Evolutionary conservation across 1,139 yeast genomes (phyloP).

Genomic region (Candida glucosophila): DNA sequence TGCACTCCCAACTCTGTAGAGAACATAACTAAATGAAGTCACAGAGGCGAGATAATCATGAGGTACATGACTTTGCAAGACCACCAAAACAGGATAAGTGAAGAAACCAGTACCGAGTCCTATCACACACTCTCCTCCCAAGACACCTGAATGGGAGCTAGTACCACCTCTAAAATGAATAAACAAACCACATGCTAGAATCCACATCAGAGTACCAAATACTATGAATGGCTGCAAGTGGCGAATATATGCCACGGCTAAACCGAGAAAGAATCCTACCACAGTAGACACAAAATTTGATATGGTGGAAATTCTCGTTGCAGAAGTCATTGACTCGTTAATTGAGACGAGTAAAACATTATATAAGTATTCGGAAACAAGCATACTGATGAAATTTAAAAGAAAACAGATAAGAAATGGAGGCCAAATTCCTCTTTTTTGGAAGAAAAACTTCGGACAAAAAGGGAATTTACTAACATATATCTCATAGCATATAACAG

Average conservation of each 20-base stretch:
- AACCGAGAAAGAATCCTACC: conserved; percentile 25
- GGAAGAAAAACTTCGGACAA: conserved; percentile 22
- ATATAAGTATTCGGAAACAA: conserved; percentile 25
- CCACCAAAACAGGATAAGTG: conserved; percentile 24
- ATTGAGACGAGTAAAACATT: conserved; percentile 28
- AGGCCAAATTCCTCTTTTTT: conserved; percentile 30
- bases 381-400: conserved; percentile 21
- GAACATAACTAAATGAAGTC: conserved; percentile 22
- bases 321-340: conserved; percentile 21
- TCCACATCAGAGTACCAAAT: conserved; percentile 26
- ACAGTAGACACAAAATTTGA: conserved; percentile 25
- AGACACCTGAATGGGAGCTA: conserved; percentile 22
- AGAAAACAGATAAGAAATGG: conserved; percentile 20
- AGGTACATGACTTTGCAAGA: conserved; percentile 23
- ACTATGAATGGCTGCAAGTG: conserved; percentile 4
- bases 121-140: conserved; percentile 23
- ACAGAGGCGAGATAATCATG: conserved; percentile 33
- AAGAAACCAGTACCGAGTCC: conserved; percentile 33
- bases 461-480: conserved; percentile 23
- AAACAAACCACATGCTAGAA: conserved; percentile 27
- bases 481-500: conserved; percentile 23
- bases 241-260: conserved; percentile 14
- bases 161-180: conserved; percentile 24
- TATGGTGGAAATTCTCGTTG: conserved; percentile 26
- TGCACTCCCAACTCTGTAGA: conserved; percentile 29